Evolutionary conservation across 306 rosid species (phyloP), one percentile per base, ranked within the genome.

Genomic region (Argentina anserina): DNA sequence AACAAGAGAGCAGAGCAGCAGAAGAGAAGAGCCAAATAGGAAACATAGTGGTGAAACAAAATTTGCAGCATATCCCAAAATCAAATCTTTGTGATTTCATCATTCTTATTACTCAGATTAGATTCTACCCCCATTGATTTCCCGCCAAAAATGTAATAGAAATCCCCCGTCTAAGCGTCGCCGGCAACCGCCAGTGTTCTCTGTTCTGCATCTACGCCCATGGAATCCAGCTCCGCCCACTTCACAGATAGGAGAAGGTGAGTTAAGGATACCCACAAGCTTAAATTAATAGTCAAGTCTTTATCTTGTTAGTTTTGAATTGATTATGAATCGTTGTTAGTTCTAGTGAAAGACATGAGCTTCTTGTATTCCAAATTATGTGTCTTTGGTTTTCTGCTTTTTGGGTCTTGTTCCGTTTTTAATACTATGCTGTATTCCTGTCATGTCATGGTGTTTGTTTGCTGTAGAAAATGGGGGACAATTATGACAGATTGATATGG

Each of bases 171-270:
- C 17, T 67, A 7, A 34, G 17, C 41, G 6, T 31, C 40, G 40
- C 76, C 39, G 21, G 9, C 65, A 65, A 41, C 73, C 65, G 56
- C 71, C 71, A 67, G 13, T 67, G 65, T 42, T 50, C 36, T 41
- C 36, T 46, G 28, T 18, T 26, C 36, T 21, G 71, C 69, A 9
- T 76, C 10, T 26, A 70, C 75, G 86, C 79, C 67, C 65, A 71
- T 77, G 77, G 75, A 82, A 67, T 81, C 80, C 67, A 80, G 77
- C 76, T 80, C 82, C 78, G 29, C 58, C 76, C 84, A 76, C 80
- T 87, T 76, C 77, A 80, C 71, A 43, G 77, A 78, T 70, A 69
- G 77, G 66, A 63, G 65, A 23, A 87, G 96, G 98, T 93, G 84
- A 68, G 3, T 34, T 4, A 10, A 59, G 9, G 43, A 12, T 18